Percentiles rank a stretch among this genome's conserved stretches.
Evolutionary conservation across 129 eudicot species (phyloP).

Genomic region (Deinandra increscens): DNA sequence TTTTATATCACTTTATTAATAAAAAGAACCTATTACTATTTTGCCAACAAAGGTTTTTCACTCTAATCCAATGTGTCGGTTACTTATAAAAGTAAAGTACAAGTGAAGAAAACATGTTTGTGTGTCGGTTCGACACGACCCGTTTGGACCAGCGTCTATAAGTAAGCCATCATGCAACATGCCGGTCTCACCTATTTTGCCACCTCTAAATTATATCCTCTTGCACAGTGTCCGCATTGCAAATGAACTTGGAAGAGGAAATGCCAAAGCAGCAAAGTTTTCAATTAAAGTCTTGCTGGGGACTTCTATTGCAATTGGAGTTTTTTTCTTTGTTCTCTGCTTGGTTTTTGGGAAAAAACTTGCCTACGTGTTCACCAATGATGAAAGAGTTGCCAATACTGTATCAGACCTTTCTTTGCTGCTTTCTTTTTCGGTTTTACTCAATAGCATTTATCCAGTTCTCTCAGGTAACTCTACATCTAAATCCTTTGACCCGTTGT

Average conservation of each 20-base stretch:
- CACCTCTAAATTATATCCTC: background rate
- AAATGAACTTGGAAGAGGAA: conserved; percentile 87
- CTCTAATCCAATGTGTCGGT: background rate
- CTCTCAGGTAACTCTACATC: conserved; percentile 54
- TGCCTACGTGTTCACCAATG: conserved; percentile 65
- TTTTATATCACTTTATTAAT: background rate
- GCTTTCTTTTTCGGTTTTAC: conserved; percentile 64
- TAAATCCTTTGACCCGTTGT: background rate
- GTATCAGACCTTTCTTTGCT: conserved; percentile 67
- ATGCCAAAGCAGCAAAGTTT: conserved; percentile 75
- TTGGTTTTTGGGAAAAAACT: conserved; percentile 51
- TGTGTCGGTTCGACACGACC: background rate
- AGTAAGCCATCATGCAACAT: background rate
- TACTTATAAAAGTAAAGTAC: background rate
- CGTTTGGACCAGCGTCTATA: background rate
- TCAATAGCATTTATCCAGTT: conserved; percentile 74
- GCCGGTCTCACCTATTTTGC: background rate
- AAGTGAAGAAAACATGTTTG: background rate
- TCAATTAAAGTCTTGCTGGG: conserved; percentile 65
- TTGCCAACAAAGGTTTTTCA: background rate
- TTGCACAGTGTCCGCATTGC: conserved; percentile 76
- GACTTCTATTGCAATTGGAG: conserved; percentile 58
- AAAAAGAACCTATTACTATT: background rate
- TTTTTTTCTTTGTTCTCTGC: conserved; percentile 59
- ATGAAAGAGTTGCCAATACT: conserved; percentile 54